phyloP scores from a whole-genome alignment of 345 rosid genomes.

The Psidium friedrichsthalianum region DNA sequence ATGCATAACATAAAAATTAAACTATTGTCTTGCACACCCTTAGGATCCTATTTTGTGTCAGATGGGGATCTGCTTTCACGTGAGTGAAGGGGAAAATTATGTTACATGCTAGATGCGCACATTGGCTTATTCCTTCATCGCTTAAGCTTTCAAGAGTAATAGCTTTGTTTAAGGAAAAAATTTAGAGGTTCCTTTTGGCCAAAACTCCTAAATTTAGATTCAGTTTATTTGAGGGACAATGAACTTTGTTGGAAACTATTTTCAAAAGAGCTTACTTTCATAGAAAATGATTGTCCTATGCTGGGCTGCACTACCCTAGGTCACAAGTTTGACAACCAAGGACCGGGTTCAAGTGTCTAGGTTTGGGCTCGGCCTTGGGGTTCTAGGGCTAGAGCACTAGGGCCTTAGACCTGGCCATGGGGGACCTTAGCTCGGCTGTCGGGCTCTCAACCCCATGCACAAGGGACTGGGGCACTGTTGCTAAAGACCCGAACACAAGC shows the following conservation, averaged over 20 bases:
- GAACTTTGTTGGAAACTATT: background rate
- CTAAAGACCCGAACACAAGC: no score
- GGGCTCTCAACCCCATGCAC: no score
- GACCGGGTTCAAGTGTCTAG: no score
- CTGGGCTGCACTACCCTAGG: background rate
- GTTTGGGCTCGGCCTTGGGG: no score
- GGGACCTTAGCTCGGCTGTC: no score
- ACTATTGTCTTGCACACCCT: no score
- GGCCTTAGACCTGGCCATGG: no score
- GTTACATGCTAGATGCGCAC: background rate
- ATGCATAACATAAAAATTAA: no score
- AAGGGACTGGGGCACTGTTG: no score
- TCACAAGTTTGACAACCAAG: background rate
- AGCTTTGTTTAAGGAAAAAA: background rate
- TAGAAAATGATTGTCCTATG: background rate
- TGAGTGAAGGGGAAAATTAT: background rate
- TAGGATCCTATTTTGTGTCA: no score
- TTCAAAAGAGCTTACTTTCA: background rate
- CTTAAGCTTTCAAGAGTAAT: background rate
- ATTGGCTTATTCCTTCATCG: background rate
- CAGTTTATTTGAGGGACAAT: background rate
- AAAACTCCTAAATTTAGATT: background rate
- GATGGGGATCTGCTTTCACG: no score
- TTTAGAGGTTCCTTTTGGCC: background rate
- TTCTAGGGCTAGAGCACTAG: no score